A percentile compares a stretch with the other conserved stretches of the same genome.
Evolutionary conservation across 139 green algal species (phyloP).

Genomic region (Spirogloea muscicola): DNA sequence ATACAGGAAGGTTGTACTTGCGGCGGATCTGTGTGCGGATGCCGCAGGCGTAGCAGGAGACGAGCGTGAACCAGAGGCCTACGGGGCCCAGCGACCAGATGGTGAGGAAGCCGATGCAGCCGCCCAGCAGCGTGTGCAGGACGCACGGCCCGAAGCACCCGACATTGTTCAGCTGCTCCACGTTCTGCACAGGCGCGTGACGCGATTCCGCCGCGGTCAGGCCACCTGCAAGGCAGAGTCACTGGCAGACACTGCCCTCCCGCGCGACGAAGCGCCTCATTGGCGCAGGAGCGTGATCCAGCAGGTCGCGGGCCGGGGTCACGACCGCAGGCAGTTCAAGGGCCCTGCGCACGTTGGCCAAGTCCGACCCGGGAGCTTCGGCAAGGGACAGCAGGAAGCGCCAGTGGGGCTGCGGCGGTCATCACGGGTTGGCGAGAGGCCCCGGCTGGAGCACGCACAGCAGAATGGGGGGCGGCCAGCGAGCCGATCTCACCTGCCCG

Average conservation of each 20-base stretch:
- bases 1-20: slow-evolving; percentile 12
- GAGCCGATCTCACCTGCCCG: slow-evolving; percentile 14
- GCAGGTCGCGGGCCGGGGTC: too few relatives aligned
- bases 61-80: slow-evolving; percentile 14
- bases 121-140: slow-evolving; percentile 6
- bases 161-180: slow-evolving; percentile 5
- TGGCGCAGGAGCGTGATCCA: too few relatives aligned
- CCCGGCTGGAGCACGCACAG: neutral
- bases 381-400: too few relatives aligned
- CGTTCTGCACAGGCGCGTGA: neutral
- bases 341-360: too few relatives aligned
- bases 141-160: slow-evolving; percentile 21
- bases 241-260: too few relatives aligned
- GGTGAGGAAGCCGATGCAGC: neutral
- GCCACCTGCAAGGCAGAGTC: too few relatives aligned
- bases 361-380: too few relatives aligned
- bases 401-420: too few relatives aligned
- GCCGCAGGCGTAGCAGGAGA: neutral
- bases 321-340: too few relatives aligned
- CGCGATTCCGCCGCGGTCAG: too few relatives aligned
- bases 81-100: neutral
- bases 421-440: neutral
- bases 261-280: too few relatives aligned
- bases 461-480: neutral
- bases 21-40: slow-evolving; percentile 7